These are phyloP conservation scores for Alternaria infectoria DNA, from an alignment of 2,329 filamentous ascomycete species.

Conservation along the genomic window DNA sequence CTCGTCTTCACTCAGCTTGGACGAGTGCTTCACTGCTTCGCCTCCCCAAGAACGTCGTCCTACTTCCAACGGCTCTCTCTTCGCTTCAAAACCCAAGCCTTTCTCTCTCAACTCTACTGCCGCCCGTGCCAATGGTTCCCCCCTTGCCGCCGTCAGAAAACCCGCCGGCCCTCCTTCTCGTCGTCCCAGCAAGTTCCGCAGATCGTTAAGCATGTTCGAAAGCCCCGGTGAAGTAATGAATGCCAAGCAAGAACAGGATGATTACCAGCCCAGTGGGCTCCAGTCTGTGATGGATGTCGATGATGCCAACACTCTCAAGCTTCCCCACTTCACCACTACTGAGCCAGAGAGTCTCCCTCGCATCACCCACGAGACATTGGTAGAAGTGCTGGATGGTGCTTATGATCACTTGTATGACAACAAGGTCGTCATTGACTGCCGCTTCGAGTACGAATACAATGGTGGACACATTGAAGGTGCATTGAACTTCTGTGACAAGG, in stretches of 20 bases:
- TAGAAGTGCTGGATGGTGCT: slow-evolving; percentile 86
- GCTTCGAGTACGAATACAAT: slow-evolving; percentile 98
- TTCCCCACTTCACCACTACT: slow-evolving; percentile 86
- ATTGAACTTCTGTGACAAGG: slow-evolving; percentile 97
- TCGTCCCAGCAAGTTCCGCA: slow-evolving; percentile 76
- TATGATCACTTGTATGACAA: slow-evolving; percentile 78
- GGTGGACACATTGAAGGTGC: slow-evolving; percentile 94
- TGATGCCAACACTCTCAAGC: slow-evolving; percentile 71
- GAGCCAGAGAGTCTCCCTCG: slow-evolving; percentile 86
- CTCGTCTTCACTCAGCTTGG: slow-evolving; percentile 70
- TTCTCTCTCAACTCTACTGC: slow-evolving; percentile 65
- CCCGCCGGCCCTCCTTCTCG: slow-evolving; percentile 68
- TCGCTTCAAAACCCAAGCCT: slow-evolving; percentile 69
- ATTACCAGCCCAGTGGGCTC: slow-evolving; percentile 63
- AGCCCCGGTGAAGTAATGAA: slow-evolving; percentile 87
- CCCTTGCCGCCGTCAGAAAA: slow-evolving; percentile 72
- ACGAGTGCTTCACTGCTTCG: slow-evolving; percentile 82
- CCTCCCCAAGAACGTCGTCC: slow-evolving; percentile 73
- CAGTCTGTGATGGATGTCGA: slow-evolving; percentile 85
- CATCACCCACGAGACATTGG: slow-evolving; percentile 80
- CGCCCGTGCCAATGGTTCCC: slow-evolving; percentile 73
- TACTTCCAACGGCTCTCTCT: slow-evolving; percentile 59
- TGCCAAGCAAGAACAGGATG: slow-evolving; percentile 67
- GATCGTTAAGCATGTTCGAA: slow-evolving; percentile 98
- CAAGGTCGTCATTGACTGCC: slow-evolving; percentile 90